Percentiles rank a stretch among this genome's conserved stretches.
Conservation (phyloP, 768 basidiomycete species). For the Leccinum barrowsii region DNA sequence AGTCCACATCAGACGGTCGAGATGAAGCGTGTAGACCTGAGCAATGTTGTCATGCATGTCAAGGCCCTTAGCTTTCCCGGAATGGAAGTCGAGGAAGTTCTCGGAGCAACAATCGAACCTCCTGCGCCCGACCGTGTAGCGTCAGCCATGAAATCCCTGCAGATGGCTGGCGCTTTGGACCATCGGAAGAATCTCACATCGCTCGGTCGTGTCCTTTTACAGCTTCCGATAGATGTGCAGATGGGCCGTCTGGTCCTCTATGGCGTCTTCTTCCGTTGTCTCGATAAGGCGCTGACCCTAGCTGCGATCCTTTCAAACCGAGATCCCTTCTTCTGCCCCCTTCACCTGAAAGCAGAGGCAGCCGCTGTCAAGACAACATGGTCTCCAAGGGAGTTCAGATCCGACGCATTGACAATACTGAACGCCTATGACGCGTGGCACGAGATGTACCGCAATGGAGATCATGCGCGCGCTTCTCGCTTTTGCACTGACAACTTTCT, state of each 20-base stretch:
- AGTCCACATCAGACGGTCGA: constrained; percentile 86
- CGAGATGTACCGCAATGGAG: constrained; percentile 60
- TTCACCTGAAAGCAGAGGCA: constrained; percentile 70
- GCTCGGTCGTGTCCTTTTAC: constrained; percentile 82
- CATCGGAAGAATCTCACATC: constrained; percentile 72
- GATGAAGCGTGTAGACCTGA: constrained; percentile 89
- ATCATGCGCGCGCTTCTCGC: constrained; percentile 61
- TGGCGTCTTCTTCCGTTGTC: constrained; percentile 92
- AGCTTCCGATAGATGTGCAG: constrained; percentile 86
- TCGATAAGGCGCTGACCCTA: constrained; percentile 82
- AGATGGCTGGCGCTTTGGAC: constrained; percentile 87
- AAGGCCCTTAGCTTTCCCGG: constrained; percentile 88
- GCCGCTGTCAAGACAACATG: constrained; percentile 71
- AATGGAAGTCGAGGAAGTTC: constrained; percentile 82
- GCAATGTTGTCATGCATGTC: constrained; percentile 94
- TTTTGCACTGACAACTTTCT: constrained; percentile 88
- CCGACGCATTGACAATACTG: constrained; percentile 77
- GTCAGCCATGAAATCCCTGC: constrained; percentile 75
- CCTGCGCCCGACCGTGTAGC: constrained; percentile 73
- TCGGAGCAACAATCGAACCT: constrained; percentile 83
- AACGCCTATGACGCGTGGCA: constrained; percentile 84
- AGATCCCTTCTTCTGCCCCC: constrained; percentile 86
- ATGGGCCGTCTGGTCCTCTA: constrained; percentile 87
- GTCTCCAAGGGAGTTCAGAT: constrained; percentile 75
- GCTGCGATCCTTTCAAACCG: constrained; percentile 90